Percentiles rank a stretch among this genome's conserved stretches.
These are phyloP conservation scores for Talaromyces borbonicus DNA, from an alignment of 495 filamentous ascomycete species.

Conservation along the genomic window DNA sequence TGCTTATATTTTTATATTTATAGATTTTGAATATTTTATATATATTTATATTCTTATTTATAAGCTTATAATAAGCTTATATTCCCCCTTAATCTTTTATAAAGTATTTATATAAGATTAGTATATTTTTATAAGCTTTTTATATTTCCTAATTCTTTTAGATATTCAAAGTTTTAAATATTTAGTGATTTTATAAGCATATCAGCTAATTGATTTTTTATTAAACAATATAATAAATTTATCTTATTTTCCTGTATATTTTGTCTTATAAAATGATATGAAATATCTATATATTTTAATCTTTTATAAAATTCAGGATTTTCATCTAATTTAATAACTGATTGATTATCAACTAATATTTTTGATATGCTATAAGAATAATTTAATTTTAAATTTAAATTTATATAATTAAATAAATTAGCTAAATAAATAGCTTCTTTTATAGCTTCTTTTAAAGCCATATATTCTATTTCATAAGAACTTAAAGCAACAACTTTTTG, in stretches of 20 bases:
- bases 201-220: not conserved
- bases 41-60: too few relatives aligned
- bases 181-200: not conserved
- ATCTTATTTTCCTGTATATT: constrained; percentile 2
- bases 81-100: too few relatives aligned
- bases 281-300: not conserved
- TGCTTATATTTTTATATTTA: too few relatives aligned
- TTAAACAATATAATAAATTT: not conserved
- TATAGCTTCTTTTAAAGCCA: constrained; percentile 12
- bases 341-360: not conserved
- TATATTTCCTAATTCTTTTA: not conserved
- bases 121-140: too few relatives aligned
- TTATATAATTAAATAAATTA: constrained; percentile 11
- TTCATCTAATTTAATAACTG: not conserved
- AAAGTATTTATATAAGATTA: too few relatives aligned
- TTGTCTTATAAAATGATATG: not conserved
- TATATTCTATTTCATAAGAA: constrained; percentile 9
- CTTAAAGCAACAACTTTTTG: constrained; percentile 8
- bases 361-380: not conserved
- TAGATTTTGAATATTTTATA: too few relatives aligned
- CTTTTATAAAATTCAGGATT: not conserved
- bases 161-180: not conserved
- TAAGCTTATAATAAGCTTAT: too few relatives aligned
- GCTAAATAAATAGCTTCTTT: constrained; percentile 14
- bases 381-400: not conserved